Evolutionary conservation across 75 land plant species (phyloP).

Genomic region (Selaginella tamariscina): DNA sequence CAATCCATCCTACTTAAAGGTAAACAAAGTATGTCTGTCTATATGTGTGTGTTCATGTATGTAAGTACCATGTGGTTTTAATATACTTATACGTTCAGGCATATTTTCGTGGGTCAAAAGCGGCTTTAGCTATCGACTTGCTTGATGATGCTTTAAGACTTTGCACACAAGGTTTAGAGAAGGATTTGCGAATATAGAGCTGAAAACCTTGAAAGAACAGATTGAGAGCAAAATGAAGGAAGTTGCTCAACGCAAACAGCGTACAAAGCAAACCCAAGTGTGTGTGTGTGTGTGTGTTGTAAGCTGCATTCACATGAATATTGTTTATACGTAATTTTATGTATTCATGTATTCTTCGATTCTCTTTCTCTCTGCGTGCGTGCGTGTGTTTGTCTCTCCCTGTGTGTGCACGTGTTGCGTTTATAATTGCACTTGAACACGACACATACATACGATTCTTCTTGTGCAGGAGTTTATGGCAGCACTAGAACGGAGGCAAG

Average conservation of each 20-base stretch:
- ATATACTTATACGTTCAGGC: slow-evolving; percentile 33
- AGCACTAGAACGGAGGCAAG: slow-evolving; percentile 44
- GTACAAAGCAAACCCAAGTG: slow-evolving; percentile 26
- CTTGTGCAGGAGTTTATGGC: slow-evolving; percentile 42
- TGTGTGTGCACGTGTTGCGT: no score
- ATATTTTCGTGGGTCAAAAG: slow-evolving; percentile 82
- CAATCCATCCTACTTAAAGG: slow-evolving; percentile 64
- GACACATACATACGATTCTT: background rate
- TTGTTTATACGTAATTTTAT: no score
- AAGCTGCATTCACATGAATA: no score
- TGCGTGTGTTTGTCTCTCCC: no score
- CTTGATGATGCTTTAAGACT: slow-evolving; percentile 45
- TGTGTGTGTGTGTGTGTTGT: no score
- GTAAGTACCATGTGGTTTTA: background rate
- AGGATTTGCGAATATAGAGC: slow-evolving; percentile 46
- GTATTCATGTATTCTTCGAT: no score
- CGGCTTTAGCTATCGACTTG: slow-evolving; percentile 52
- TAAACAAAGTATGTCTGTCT: slow-evolving; percentile 7
- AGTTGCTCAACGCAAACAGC: slow-evolving; percentile 27
- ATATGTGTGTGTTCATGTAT: slow-evolving; percentile 4
- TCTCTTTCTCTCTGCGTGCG: no score
- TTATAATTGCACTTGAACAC: no score
- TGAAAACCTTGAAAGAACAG: slow-evolving; percentile 41
- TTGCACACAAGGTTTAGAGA: slow-evolving; percentile 44
- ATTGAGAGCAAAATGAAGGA: slow-evolving; percentile 29